Evolutionary conservation across 345 rosid genomes (phyloP).

Genomic region (Cardamine resedifolia): DNA sequence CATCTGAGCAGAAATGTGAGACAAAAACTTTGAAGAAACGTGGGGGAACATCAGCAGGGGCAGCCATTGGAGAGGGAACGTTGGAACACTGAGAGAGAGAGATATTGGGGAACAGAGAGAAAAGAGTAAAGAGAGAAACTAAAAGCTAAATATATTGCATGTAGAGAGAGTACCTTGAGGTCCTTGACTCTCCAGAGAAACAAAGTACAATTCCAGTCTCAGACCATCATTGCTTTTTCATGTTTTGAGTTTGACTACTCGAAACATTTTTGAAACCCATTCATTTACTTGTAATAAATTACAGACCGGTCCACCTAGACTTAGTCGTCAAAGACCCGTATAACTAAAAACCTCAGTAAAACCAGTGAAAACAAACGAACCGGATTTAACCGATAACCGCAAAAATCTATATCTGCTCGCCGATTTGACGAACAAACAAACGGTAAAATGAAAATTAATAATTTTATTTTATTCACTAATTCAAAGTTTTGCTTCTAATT

Average conservation of each 20-base stretch:
- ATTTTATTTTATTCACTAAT: no score
- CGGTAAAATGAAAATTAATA: no score
- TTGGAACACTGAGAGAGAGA: not conserved
- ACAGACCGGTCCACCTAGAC: not conserved
- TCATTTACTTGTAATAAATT: no score
- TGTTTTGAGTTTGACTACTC: not conserved
- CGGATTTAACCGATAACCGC: not conserved
- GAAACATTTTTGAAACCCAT: not conserved
- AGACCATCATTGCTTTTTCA: not conserved
- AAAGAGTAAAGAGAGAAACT: not conserved
- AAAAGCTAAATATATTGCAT: not conserved
- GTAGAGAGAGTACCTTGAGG: not conserved
- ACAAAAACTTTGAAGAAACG: constrained; percentile 1
- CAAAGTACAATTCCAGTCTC: not conserved
- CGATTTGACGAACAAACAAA: no score
- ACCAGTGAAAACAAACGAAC: not conserved
- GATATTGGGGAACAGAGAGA: not conserved
- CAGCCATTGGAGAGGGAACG: constrained; percentile 6
- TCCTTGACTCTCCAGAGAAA: not conserved
- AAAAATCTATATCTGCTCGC: no score
- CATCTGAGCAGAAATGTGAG: constrained; percentile 8
- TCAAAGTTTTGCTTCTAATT: not conserved
- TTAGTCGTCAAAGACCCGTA: not conserved
- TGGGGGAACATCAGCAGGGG: not conserved
- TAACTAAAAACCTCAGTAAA: not conserved